Base-by-base conservation (phyloP, 1,284 basidiomycete genomes). In the Marasmius fiardii region DNA sequence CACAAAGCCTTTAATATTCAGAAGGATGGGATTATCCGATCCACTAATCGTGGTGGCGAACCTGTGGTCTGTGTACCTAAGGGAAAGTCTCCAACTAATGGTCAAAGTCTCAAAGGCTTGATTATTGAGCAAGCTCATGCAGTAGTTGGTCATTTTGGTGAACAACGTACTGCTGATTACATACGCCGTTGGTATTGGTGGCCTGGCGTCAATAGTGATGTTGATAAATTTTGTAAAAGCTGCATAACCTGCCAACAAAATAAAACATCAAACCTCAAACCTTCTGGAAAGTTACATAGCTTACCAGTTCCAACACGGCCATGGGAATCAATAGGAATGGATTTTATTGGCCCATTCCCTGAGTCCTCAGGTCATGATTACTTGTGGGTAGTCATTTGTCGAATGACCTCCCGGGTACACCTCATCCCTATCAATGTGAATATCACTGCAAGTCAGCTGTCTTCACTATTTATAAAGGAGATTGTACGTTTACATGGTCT, bases 401-500 rank as follows among this genome's bases (percentile, higher is more conserved):
- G 61, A 0, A 48, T 68, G 0, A 66, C 64, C 1, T 63, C 55
- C 0, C 57, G 58, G 35, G 60, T 66, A 0, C 66, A 68, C 52
- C 48, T 68, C 0, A 59, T 68, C 0, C 54, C 47, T 12, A 60
- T 62, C 5, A 58, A 54, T 2, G 62, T 62, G 0, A 63, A 31
- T 31, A 41, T 41, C 12, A 41, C 39, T 41, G 39, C 39, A n/a
- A n/a, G 5, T 5, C 5, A 41, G 6, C 43, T 75, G 4, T 71
- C 71, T 4, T 66, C 57, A 58, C 59, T 71, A 7, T 74, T 67
- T 51, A 5, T 73, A 0, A 43, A 60, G 1, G 67, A 72, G 31
- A 66, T 74, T 14, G 65, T 71, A 0, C 34, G 67, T 14, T 52
- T 72, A 16, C 73, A 75, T 51, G 70, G 74, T 0, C 52, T 74